phyloP scores from a whole-genome alignment of 169 alveolate species.

The Blepharisma undulans region DNA sequence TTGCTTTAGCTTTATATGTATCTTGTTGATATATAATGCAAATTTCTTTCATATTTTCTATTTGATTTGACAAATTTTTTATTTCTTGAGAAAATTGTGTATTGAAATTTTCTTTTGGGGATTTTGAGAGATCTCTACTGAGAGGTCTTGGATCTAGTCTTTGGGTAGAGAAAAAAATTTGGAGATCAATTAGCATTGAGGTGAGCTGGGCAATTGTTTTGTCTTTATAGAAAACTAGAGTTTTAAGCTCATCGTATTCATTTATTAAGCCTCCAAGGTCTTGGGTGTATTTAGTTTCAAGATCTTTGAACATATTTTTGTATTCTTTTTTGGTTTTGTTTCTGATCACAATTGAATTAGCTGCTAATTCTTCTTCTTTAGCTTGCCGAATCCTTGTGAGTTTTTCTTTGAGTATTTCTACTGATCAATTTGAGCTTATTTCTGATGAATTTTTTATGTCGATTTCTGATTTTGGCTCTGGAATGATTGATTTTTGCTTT shows the following conservation, averaged over 20 bases:
- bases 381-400: background rate
- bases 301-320: background rate
- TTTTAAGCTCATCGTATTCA: background rate
- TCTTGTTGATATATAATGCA: background rate
- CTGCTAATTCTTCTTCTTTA: conserved; percentile 3
- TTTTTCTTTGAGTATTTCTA: background rate
- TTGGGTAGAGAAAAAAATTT: background rate
- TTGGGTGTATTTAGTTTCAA: background rate
- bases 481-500: background rate
- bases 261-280: background rate
- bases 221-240: background rate
- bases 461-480: background rate
- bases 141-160: background rate
- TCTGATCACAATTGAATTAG: background rate
- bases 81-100: background rate
- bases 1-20: background rate
- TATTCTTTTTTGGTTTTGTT: background rate
- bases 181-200: background rate
- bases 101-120: background rate
- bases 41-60: background rate
- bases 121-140: background rate
- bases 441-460: background rate
- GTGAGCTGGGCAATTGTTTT: background rate
- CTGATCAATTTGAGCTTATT: background rate
- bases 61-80: background rate